Base-by-base conservation (phyloP, 2,329 filamentous ascomycete genomes). In the Eutypa lata region DNA sequence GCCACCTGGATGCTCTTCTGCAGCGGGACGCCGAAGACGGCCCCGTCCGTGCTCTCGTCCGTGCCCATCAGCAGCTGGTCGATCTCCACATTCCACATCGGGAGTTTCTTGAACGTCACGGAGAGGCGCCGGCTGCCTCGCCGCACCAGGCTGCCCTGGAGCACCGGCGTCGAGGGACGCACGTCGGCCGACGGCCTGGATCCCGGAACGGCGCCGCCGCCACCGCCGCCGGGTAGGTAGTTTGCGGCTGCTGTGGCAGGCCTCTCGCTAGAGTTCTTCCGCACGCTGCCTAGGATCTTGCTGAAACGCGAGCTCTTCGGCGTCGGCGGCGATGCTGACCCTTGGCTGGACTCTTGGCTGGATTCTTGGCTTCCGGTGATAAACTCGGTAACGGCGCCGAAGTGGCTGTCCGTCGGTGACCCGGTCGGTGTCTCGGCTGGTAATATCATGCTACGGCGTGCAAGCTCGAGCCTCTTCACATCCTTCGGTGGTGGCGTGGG, bases 21-120 rank as follows among this genome's bases (percentile, higher is more conserved):
- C 6, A 76, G 62, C 1, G 72, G 65, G 3, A 73, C 71, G 28
- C 73, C 72, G 53, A 76, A 76, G 16, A 76, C 67, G 33, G 66
- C 26, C 6, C 26, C 26, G 26, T 10, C 26, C 26, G 26, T 31
- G 26, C 26, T 31, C 26, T 31, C 26, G 26, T 31, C 26, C 26
- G 26, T 31, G 5, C 26, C 26, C 26, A 31, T 31, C 6, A 28
- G 21, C 42, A 45, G 42, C 8, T 45, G 21, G 42, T 45, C 42
- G n/a, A 61, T 50, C n/a, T 66, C 65, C 3, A 52, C 49, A 47
- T 58, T 64, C 66, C 68, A 69, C 50, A 68, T 54, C 13, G 67
- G 67, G n/a, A 69, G 52, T 48, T 63, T 65, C 52, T 59, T 66
- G 55, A 71, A 64, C 14, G 68, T 64, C 5, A 66, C 63, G 1